A percentile compares a stretch with the other conserved stretches of the same genome.
Conservation (phyloP, 164 flowering plant species). For the Aristolochia californica region DNA sequence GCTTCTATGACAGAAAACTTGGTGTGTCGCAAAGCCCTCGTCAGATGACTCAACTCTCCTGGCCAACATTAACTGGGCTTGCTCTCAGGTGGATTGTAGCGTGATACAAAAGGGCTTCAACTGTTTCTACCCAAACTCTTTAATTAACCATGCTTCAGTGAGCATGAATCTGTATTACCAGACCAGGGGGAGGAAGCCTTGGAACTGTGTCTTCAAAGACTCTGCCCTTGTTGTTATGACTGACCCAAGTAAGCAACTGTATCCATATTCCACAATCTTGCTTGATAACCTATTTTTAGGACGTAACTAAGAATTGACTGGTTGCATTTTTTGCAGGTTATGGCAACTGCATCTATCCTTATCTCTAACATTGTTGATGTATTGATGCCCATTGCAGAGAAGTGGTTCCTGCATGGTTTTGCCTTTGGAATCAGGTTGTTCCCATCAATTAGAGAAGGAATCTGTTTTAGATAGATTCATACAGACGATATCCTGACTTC, state of each 20-base stretch:
- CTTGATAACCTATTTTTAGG: background rate
- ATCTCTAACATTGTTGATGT: background rate
- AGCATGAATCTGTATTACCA: constrained; percentile 88
- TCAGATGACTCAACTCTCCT: constrained; percentile 32
- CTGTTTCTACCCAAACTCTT: constrained; percentile 49
- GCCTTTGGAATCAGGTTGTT: no score
- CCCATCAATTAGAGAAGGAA: no score
- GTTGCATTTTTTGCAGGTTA: constrained; percentile 6
- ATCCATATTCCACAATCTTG: background rate
- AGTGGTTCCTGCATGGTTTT: no score
- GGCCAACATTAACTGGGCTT: constrained; percentile 53
- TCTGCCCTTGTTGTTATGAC: constrained; percentile 47
- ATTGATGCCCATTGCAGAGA: background rate
- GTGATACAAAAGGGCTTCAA: constrained; percentile 34
- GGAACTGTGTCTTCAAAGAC: constrained; percentile 60
- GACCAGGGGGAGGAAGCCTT: constrained; percentile 41
- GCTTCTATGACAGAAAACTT: constrained; percentile 41
- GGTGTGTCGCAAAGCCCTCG: constrained; percentile 92
- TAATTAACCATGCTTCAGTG: constrained; percentile 69
- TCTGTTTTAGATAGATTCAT: no score
- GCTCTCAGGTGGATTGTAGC: constrained; percentile 56
- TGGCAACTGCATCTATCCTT: constrained; percentile 9
- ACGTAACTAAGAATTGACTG: background rate
- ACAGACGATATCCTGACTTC: no score
- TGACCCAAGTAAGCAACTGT: constrained; percentile 54